Evolutionary conservation across 1,139 yeast genomes (phyloP).

Genomic region (Sugiyamaella grinbergsii): DNA sequence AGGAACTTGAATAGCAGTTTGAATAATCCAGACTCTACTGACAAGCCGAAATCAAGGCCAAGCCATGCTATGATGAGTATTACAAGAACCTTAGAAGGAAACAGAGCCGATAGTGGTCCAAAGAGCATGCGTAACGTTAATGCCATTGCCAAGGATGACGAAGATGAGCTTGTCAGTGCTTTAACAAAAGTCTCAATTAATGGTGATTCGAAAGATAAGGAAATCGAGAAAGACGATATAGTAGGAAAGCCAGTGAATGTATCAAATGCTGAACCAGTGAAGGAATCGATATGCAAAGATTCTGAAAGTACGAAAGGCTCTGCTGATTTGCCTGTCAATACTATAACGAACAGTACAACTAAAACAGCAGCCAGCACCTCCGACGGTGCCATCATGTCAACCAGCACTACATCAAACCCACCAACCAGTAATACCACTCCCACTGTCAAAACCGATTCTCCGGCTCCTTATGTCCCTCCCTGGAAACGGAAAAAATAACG

Average conservation of each 20-base stretch:
- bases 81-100: conserved; percentile 2
- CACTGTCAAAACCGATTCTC: neutral
- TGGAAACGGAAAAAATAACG: conserved; percentile 26
- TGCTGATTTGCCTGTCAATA: no score
- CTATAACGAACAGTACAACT: no score
- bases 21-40: conserved; percentile 8
- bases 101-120: neutral
- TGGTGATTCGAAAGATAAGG: neutral
- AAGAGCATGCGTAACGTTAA: no score
- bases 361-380: no score
- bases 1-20: conserved; percentile 14
- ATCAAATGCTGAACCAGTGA: no score
- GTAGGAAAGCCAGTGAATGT: no score
- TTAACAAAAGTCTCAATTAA: conserved; percentile 16
- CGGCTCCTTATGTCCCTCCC: conserved; percentile 29
- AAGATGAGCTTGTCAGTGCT: conserved; percentile 20
- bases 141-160: no score
- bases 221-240: neutral
- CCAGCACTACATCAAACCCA: neutral
- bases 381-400: no score
- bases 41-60: conserved; percentile 1
- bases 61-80: neutral
- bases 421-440: neutral
- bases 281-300: no score
- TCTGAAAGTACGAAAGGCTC: no score